These are phyloP conservation scores for Dactylellina cionopaga DNA, from an alignment of 2,329 filamentous ascomycete genomes.

Conservation along the genomic window DNA sequence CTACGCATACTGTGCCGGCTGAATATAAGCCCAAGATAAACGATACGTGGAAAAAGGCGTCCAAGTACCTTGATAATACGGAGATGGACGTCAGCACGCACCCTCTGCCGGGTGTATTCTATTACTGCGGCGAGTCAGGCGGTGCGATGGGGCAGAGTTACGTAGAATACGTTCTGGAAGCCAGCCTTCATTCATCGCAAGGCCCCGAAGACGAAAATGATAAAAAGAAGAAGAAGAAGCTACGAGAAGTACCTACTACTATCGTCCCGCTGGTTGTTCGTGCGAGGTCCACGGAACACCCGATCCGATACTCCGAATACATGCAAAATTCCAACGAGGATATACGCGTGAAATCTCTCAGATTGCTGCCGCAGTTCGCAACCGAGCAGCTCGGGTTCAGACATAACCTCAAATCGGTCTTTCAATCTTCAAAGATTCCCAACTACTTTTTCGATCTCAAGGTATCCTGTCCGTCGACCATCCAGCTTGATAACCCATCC, in stretches of 20 bases:
- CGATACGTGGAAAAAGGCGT: conserved; percentile 34
- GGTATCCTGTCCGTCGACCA: conserved; percentile 14
- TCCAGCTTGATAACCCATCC: conserved; percentile 35
- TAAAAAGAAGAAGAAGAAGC: conserved; percentile 23
- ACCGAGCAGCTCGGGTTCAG: conserved; percentile 31
- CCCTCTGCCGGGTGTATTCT: conserved; percentile 41
- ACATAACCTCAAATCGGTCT: conserved; percentile 27
- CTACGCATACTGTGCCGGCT: conserved; percentile 30
- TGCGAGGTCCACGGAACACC: conserved; percentile 17
- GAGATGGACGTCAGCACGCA: conserved; percentile 38
- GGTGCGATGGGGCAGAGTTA: conserved; percentile 19
- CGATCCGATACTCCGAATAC: conserved; percentile 17
- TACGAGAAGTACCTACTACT: conserved; percentile 9
- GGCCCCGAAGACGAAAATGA: conserved; percentile 2
- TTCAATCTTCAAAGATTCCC: conserved; percentile 32
- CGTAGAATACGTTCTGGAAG: conserved; percentile 44
- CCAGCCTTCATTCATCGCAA: conserved; percentile 2
- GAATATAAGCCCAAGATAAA: conserved; percentile 1
- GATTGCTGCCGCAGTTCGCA: conserved; percentile 29
- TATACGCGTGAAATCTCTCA: conserved; percentile 22
- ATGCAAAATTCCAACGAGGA: conserved; percentile 9
- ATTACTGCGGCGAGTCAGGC: conserved; percentile 25
- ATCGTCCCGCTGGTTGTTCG: conserved; percentile 28
- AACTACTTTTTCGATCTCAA: conserved; percentile 39
- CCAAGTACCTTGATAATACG: conserved; percentile 40